Conservation (phyloP, 23 red algal species). For the Gracilaria gracilis region DNA sequence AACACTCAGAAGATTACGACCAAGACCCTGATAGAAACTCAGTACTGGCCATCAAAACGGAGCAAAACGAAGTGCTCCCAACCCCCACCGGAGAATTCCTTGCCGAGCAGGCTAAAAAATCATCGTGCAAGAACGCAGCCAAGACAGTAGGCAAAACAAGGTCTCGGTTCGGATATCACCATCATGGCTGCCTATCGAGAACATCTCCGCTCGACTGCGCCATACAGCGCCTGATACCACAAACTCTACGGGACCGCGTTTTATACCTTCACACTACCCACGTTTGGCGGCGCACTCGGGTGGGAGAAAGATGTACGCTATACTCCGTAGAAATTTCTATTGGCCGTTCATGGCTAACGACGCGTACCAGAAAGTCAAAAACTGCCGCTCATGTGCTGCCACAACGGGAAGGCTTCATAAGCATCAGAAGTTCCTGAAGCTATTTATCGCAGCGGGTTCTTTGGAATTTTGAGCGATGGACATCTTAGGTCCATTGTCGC, state of each 20-base stretch:
- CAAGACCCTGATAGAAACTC: too few relatives aligned
- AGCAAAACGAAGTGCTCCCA: background rate
- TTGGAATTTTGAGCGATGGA: too few relatives aligned
- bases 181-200: background rate
- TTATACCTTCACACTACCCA: background rate
- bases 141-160: background rate
- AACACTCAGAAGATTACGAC: background rate
- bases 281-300: background rate
- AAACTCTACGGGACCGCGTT: background rate
- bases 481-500: too few relatives aligned
- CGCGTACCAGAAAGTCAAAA: background rate
- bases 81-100: constrained; percentile 1
- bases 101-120: background rate
- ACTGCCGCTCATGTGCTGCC: background rate
- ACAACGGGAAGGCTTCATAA: background rate
- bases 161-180: background rate
- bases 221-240: background rate
- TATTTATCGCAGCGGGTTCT: too few relatives aligned
- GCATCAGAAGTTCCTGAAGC: too few relatives aligned
- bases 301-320: constrained; percentile 27
- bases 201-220: background rate
- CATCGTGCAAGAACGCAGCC: background rate
- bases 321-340: background rate
- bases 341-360: constrained; percentile 31
- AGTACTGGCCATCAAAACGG: too few relatives aligned